Base-by-base conservation (phyloP, 768 basidiomycete genomes). In the Mycena latifolia region DNA sequence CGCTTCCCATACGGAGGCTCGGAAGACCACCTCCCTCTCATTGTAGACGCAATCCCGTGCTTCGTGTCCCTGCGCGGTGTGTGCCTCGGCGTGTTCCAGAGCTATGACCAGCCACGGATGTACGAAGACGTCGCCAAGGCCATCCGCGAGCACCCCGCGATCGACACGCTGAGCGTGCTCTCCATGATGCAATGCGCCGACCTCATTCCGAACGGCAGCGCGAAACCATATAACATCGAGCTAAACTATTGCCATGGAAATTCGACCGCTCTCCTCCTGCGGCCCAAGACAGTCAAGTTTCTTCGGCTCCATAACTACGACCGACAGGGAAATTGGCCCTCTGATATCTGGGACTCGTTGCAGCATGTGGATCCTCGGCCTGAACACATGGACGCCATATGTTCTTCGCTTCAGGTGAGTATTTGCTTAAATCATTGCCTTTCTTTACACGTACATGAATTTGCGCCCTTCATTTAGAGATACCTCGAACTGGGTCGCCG, bases 31-130 rank as follows among this genome's bases (percentile, higher is more conserved):
- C 5, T 64, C 4, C 55, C 55, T 8, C 55, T 22, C 10, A 52
- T 62, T 11, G 39, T 35, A 5, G 15, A 37, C 22, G 15, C 22
- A 0, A 25, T 64, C 37, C 15, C 37, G 12, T 22, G 12, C 12
- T 64, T 64, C 55, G 52, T 27, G 14, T 18, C n/a, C n/a, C 11
- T 64, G 8, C 55, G 63, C 12, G 37, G 45, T 27, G 54, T 63
- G 5, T 63, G 62, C 24, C 33, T 63, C 2, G 55, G 54, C 15
- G 51, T 47, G 1, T 63, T 63, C 37, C 62, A 63, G 22, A 37
- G 43, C 47, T 24, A 56, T n/a, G n/a, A 18, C 9, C 62, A 63
- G 22, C 62, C 62, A n/a, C n/a, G 11, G 20, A 51, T 56, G 55
- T 50, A 55, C 37, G 22, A 20, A 6, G 17, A 9, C 15, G 33